Conservation (phyloP, 2,329 filamentous ascomycete species). For the Sclerotinia trifoliorum region DNA sequence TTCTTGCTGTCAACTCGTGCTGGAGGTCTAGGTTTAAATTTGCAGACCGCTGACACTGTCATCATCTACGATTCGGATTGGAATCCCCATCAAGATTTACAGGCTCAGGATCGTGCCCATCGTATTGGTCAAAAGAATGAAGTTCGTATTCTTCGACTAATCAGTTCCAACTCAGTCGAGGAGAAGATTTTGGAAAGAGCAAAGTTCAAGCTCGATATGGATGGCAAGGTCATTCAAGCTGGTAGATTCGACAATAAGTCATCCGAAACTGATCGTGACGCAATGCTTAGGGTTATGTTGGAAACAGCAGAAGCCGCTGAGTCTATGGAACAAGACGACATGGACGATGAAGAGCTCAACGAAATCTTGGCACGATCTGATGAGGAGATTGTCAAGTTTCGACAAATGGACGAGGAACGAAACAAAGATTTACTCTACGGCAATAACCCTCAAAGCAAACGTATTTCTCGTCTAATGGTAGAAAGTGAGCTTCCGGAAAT, state of each 20-base stretch:
- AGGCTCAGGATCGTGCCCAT: slow-evolving; percentile 98
- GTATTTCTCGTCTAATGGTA: slow-evolving; percentile 74
- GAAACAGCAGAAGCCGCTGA: slow-evolving; percentile 76
- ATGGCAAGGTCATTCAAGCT: slow-evolving; percentile 98
- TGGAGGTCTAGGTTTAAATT: slow-evolving; percentile 92
- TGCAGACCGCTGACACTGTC: slow-evolving; percentile 97
- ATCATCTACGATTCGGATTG: slow-evolving; percentile 99
- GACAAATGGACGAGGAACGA: slow-evolving; percentile 78
- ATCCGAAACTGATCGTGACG: slow-evolving; percentile 95
- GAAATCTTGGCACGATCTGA: slow-evolving; percentile 89
- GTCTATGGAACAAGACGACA: slow-evolving; percentile 80
- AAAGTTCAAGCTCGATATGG: slow-evolving; percentile 98
- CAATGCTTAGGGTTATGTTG: slow-evolving; percentile 88
- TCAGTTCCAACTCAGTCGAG: slow-evolving; percentile 95
- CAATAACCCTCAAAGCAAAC: slow-evolving; percentile 58
- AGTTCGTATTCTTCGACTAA: slow-evolving; percentile 91
- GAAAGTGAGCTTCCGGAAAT: slow-evolving; percentile 92
- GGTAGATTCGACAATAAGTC: slow-evolving; percentile 99
- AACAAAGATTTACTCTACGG: slow-evolving; percentile 68
- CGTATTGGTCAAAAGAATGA: slow-evolving; percentile 99
- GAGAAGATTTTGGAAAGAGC: slow-evolving; percentile 98
- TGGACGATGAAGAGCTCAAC: slow-evolving; percentile 98
- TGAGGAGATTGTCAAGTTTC: slow-evolving; percentile 74
- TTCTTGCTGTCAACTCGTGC: slow-evolving; percentile 98
- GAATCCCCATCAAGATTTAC: slow-evolving; percentile 99